phyloP scores from a whole-genome alignment of 805 yeast genomes.

The Debaryomyces castellii region DNA sequence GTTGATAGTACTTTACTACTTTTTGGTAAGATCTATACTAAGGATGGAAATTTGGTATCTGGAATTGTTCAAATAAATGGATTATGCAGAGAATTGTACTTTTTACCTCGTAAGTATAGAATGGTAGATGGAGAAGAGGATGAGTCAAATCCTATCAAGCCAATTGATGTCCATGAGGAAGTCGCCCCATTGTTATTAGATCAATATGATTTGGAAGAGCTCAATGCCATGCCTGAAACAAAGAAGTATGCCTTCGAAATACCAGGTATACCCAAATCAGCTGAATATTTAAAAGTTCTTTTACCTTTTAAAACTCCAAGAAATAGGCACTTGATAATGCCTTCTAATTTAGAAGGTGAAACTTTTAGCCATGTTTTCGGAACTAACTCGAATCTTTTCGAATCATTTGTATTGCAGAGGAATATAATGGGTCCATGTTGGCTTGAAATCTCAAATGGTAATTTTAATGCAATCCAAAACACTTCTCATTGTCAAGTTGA shows the following conservation, averaged over 20 bases:
- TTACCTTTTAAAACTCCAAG: conserved; percentile 72
- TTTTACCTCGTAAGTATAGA: conserved; percentile 64
- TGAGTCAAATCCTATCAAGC: conserved; percentile 36
- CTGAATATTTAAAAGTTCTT: conserved; percentile 76
- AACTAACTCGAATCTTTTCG: conserved; percentile 69
- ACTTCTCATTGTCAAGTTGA: conserved; percentile 84
- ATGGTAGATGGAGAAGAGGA: conserved; percentile 39
- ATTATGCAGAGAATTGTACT: conserved; percentile 67
- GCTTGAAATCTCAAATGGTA: conserved; percentile 71
- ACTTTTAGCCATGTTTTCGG: conserved; percentile 84
- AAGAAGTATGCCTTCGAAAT: conserved; percentile 89
- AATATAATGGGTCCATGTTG: conserved; percentile 98
- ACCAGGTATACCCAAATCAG: conserved; percentile 72
- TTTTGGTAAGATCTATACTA: conserved; percentile 75
- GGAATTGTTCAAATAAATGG: conserved; percentile 76
- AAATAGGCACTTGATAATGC: conserved; percentile 47
- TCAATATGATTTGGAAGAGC: conserved; percentile 57
- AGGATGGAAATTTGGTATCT: conserved; percentile 60
- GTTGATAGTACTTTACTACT: conserved; percentile 65
- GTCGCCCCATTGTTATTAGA: conserved; percentile 63
- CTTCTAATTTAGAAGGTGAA: conserved; percentile 68
- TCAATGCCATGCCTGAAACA: conserved; percentile 68
- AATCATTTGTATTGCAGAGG: conserved; percentile 77
- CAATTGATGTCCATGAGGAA: conserved; percentile 77
- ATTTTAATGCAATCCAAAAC: conserved; percentile 56